A percentile compares a stretch with the other conserved stretches of the same genome.
Conservation (phyloP, 768 basidiomycete genomes). For the Rhizopogon vulgaris region DNA sequence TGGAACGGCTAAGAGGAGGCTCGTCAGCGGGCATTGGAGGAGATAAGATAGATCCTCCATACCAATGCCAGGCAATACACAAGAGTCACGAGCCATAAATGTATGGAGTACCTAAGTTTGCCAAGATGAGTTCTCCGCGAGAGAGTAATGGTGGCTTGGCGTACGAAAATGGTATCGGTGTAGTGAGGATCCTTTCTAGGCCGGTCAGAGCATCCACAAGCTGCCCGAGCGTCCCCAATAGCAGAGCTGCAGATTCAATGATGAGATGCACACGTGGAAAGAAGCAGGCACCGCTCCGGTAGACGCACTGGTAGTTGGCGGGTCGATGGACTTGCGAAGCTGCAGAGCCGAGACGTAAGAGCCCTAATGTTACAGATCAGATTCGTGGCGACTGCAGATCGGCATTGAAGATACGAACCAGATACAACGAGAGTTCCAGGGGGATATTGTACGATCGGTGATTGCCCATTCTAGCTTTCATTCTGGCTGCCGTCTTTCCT, state of each 20-base stretch:
- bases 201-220: slow-evolving; percentile 64
- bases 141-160: slow-evolving; percentile 9
- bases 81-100: slow-evolving; percentile 60
- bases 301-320: slow-evolving; percentile 52
- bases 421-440: slow-evolving; percentile 61
- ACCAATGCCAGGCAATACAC: slow-evolving; percentile 60
- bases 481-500: slow-evolving; percentile 56
- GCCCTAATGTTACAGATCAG: slow-evolving; percentile 35
- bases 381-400: neutral
- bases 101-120: slow-evolving; percentile 50
- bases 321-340: slow-evolving; percentile 46
- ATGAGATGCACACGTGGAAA: neutral
- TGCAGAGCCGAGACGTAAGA: slow-evolving; percentile 63
- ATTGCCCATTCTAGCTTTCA: slow-evolving; percentile 44
- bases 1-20: slow-evolving; percentile 50
- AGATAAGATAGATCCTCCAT: slow-evolving; percentile 10
- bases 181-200: slow-evolving; percentile 67
- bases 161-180: slow-evolving; percentile 72
- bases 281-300: neutral
- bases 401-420: slow-evolving; percentile 33
- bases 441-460: slow-evolving; percentile 55
- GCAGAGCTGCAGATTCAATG: slow-evolving; percentile 29
- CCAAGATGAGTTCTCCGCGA: neutral
- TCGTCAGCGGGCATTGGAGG: neutral
- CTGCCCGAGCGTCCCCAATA: slow-evolving; percentile 43